Base-by-base conservation (phyloP, 169 alveolate species). In the Plasmodium chabaudi region DNA sequence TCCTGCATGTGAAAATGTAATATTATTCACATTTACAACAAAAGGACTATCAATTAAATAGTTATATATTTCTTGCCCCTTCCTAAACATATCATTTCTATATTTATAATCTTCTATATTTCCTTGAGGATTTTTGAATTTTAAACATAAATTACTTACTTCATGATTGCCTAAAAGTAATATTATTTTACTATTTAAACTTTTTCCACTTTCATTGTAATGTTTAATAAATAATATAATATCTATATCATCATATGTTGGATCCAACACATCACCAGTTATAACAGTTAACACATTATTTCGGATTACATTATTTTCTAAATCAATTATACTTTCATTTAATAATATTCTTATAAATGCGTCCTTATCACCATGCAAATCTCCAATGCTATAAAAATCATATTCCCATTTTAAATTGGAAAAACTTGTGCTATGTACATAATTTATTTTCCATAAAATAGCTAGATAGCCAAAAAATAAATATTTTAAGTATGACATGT, bases 251-350 rank as follows among this genome's bases (percentile, higher is more conserved):
- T 79, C 89, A 67, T 79, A 65, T 42, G 21, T 10, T 21, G 89
- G 89, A 49, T 79, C 89, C 47, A 79, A 79, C 15, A 79, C 72
- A 46, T 79, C 89, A 15, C 89, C 89, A 59, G 89, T 79, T 67
- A 79, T 79, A 23, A 79, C 71, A 19, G 68, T 57, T 23, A 79
- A 49, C n/a, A 55, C 63, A 79, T 79, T 67, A 13, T 65, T 55
- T 67, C 60, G 44, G 19, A 79, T 25, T 46, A 68, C 46, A 65
- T 67, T 79, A 34, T 67, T 17, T 53, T 67, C 47, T 13, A 55
- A 39, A 61, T 79, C 89, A 46, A 79, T 79, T 60, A 79, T 79
- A 19, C 68, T 53, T 57, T 79, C 89, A 25, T 46, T 79, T 47
- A 55, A 7, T 55, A 79, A 59, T 65, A 79, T 79, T 65, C 68